These are phyloP conservation scores for Scheffersomyces cryptocercus DNA, from an alignment of 1,139 yeast species.

Conservation along the genomic window DNA sequence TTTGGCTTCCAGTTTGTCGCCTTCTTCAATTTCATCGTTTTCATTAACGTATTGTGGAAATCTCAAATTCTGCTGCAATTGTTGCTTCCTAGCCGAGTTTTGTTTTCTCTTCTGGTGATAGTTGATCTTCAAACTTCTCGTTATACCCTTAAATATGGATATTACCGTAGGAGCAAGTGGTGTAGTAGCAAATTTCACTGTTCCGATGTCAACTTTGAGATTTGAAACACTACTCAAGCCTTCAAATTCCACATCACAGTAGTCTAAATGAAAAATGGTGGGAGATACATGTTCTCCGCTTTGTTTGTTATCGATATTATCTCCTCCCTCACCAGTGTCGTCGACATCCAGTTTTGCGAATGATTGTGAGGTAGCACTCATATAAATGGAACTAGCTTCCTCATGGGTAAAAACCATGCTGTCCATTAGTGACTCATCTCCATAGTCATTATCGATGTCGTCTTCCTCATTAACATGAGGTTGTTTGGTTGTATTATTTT, in stretches of 20 bases:
- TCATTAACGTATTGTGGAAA: conserved; percentile 36
- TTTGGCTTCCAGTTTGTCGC: conserved; percentile 5
- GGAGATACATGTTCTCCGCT: conserved; percentile 7
- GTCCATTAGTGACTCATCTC: conserved; percentile 49
- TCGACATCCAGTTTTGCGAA: conserved; percentile 21
- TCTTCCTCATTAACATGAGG: conserved; percentile 19
- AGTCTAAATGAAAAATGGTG: conserved; percentile 33
- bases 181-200: conserved; percentile 42
- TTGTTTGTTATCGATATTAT: conserved; percentile 8
- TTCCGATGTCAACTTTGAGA: conserved; percentile 47
- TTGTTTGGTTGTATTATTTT: conserved; percentile 10
- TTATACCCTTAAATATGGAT: conserved; percentile 32
- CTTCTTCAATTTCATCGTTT: conserved; percentile 14
- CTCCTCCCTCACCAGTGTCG: conserved; percentile 1
- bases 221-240: conserved; percentile 53
- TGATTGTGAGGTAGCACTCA: conserved; percentile 72
- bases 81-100: conserved; percentile 6
- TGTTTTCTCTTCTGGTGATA: conserved; percentile 32
- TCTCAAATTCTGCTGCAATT: conserved; percentile 10
- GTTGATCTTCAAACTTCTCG: conserved; percentile 32
- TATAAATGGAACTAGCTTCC: conserved; percentile 72
- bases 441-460: conserved; percentile 29
- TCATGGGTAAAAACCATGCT: conserved; percentile 69
- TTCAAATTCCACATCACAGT: conserved; percentile 44
- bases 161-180: conserved; percentile 39